Percentiles rank a stretch among this genome's conserved stretches.
These are phyloP conservation scores for Globisporangium rhizosaccharum DNA, from an alignment of 352 stramenopile genomes.

Conservation along the genomic window DNA sequence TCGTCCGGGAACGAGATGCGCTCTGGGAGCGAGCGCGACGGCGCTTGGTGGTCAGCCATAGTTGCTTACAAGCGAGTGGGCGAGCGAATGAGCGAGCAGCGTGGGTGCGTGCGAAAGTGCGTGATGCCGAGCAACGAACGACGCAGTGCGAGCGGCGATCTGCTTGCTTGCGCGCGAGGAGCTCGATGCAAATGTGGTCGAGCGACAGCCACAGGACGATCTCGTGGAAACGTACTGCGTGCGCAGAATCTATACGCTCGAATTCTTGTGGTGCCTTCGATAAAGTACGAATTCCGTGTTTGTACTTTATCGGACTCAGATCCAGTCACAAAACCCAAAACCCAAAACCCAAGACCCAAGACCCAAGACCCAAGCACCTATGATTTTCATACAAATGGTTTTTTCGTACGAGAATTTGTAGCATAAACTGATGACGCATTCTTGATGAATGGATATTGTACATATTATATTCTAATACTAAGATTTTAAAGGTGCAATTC, in stretches of 20 bases:
- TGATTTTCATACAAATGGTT: too few species aligned
- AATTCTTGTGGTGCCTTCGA: conserved; percentile 8
- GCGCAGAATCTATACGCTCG: neutral
- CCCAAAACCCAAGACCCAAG: too few species aligned
- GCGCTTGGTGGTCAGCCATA: conserved; percentile 18
- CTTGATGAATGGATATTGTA: too few species aligned
- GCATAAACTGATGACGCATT: too few species aligned
- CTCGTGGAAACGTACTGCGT: neutral
- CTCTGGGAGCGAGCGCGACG: conserved; percentile 69
- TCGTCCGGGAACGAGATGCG: conserved; percentile 85
- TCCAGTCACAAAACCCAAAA: too few species aligned
- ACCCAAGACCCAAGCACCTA: too few species aligned
- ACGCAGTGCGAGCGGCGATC: neutral
- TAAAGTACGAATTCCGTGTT: conserved; percentile 7
- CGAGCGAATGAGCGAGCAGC: neutral
- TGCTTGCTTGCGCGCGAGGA: conserved; percentile 5
- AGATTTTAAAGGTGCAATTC: too few species aligned
- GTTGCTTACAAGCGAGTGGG: neutral
- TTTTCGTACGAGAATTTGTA: too few species aligned
- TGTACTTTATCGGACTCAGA: too few species aligned
- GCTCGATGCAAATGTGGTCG: conserved; percentile 13
- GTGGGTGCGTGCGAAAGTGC: too few species aligned
- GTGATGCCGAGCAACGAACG: neutral
- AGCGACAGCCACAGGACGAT: conserved; percentile 12
- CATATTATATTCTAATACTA: too few species aligned